Percentiles rank a stretch among this genome's conserved stretches.
phyloP scores from a whole-genome alignment of 2,329 filamentous ascomycete genomes.

The Hypoxylon sp. region DNA sequence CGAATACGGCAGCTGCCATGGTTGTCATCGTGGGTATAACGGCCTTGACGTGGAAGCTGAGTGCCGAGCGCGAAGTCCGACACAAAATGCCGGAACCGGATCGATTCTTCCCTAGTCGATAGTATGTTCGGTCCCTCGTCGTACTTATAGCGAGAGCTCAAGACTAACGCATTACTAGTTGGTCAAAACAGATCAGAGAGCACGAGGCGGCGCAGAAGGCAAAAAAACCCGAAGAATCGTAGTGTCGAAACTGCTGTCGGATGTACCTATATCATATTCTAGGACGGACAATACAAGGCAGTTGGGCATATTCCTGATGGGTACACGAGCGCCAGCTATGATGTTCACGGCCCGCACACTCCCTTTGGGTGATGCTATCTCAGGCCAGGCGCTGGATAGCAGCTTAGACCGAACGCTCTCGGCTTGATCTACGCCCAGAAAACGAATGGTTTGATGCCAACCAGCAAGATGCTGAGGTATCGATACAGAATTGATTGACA shows the following conservation, averaged over 20 bases:
- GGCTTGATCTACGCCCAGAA: neutral
- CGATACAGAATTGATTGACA: neutral
- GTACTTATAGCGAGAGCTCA: neutral
- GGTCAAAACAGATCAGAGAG: slow-evolving; percentile 61
- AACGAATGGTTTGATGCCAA: neutral
- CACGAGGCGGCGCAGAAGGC: slow-evolving; percentile 57
- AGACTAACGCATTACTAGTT: slow-evolving; percentile 50
- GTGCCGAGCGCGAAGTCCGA: slow-evolving; percentile 79
- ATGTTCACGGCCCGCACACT: neutral
- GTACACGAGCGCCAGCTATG: neutral
- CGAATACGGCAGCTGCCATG: slow-evolving; percentile 85
- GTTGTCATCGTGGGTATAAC: slow-evolving; percentile 76
- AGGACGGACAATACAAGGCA: slow-evolving; percentile 36
- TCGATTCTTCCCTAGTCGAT: slow-evolving; percentile 87
- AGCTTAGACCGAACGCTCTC: neutral
- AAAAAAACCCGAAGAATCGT: slow-evolving; percentile 49
- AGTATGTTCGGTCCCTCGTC: slow-evolving; percentile 68
- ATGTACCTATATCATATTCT: slow-evolving; percentile 45
- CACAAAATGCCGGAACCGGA: slow-evolving; percentile 82
- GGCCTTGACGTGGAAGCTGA: slow-evolving; percentile 75
- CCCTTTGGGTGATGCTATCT: neutral
- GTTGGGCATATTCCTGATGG: slow-evolving; percentile 1
- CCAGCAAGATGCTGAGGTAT: neutral
- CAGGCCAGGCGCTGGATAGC: neutral
- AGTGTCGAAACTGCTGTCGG: slow-evolving; percentile 17